These are phyloP conservation scores for Asterella californica DNA, from an alignment of 225 moss, liverwort and hornwort genomes.

Conservation along the genomic window DNA sequence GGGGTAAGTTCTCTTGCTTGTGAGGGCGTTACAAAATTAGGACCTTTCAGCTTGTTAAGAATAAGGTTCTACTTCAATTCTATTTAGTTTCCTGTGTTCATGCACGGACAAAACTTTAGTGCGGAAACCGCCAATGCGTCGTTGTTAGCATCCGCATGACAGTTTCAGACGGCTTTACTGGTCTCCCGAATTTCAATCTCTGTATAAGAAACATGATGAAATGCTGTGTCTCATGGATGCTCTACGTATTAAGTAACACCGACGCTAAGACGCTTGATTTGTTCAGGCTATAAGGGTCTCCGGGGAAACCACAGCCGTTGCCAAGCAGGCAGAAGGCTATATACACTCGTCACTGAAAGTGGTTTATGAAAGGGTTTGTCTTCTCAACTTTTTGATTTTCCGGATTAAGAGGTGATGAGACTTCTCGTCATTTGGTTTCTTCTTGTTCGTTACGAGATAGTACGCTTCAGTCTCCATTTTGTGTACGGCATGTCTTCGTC, in stretches of 20 bases:
- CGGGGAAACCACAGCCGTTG: constrained; percentile 75
- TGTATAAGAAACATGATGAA: neutral
- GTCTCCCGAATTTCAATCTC: neutral
- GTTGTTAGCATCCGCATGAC: neutral
- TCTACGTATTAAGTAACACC: neutral
- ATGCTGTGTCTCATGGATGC: neutral
- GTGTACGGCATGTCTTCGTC: too few relatives aligned
- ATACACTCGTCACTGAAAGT: constrained; percentile 70
- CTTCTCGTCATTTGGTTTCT: neutral
- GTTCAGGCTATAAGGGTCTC: constrained; percentile 23
- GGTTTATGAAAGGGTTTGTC: constrained; percentile 75
- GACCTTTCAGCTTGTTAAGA: neutral
- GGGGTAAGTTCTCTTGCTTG: constrained; percentile 44
- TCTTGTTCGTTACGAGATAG: neutral
- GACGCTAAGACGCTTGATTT: neutral
- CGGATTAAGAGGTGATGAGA: neutral
- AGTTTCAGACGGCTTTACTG: neutral
- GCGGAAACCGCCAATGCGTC: neutral
- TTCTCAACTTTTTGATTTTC: neutral
- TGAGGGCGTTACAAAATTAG: neutral
- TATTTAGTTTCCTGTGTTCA: too few relatives aligned
- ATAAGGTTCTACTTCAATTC: too few relatives aligned
- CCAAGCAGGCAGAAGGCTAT: constrained; percentile 80
- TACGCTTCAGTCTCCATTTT: neutral
- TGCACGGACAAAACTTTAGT: too few relatives aligned